A percentile compares a stretch with the other conserved stretches of the same genome.
These are phyloP conservation scores for Thecaphora thlaspeos DNA, from an alignment of 1,284 basidiomycete genomes.

Conservation along the genomic window DNA sequence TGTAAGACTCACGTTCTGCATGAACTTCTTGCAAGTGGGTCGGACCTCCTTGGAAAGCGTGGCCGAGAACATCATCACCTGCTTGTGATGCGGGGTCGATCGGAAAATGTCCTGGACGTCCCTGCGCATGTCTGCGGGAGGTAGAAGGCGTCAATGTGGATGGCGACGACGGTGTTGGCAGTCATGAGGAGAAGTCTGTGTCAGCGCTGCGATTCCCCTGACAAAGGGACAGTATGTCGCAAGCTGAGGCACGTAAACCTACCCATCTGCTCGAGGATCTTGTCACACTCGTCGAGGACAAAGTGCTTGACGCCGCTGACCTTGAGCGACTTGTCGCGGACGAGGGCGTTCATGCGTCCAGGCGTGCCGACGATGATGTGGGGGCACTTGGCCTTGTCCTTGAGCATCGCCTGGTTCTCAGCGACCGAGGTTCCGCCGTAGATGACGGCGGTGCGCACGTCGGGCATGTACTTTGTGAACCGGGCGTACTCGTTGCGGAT, in stretches of 20 bases:
- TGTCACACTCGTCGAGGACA: slow-evolving; percentile 99
- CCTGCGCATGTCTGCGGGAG: slow-evolving; percentile 96
- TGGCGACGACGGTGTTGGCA: too few species aligned
- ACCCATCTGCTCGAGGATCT: slow-evolving; percentile 99
- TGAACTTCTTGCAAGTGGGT: slow-evolving; percentile 98
- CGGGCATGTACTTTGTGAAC: slow-evolving; percentile 99
- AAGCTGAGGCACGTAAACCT: too few species aligned
- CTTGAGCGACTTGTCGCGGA: slow-evolving; percentile 56
- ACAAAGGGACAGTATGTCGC: too few species aligned
- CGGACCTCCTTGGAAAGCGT: slow-evolving; percentile 96
- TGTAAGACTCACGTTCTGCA: slow-evolving; percentile 89
- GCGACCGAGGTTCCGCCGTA: slow-evolving; percentile 94
- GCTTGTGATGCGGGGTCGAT: slow-evolving; percentile 99
- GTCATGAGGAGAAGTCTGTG: too few species aligned
- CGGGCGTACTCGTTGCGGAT: slow-evolving; percentile 99
- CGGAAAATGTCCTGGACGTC: slow-evolving; percentile 99
- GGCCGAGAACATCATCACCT: slow-evolving; percentile 99
- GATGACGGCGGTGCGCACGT: slow-evolving; percentile 94
- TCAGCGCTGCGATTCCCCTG: too few species aligned
- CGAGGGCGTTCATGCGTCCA: slow-evolving; percentile 63
- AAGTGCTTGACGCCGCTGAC: slow-evolving; percentile 69
- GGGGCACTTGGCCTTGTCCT: slow-evolving; percentile 95
- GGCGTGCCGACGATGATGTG: slow-evolving; percentile 99
- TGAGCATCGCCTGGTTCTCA: slow-evolving; percentile 89
- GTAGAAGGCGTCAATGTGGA: too few species aligned